A percentile compares a stretch with the other conserved stretches of the same genome.
These are phyloP conservation scores for Colletotrichum tropicicola DNA, from an alignment of 2,329 filamentous ascomycete genomes.

Conservation along the genomic window DNA sequence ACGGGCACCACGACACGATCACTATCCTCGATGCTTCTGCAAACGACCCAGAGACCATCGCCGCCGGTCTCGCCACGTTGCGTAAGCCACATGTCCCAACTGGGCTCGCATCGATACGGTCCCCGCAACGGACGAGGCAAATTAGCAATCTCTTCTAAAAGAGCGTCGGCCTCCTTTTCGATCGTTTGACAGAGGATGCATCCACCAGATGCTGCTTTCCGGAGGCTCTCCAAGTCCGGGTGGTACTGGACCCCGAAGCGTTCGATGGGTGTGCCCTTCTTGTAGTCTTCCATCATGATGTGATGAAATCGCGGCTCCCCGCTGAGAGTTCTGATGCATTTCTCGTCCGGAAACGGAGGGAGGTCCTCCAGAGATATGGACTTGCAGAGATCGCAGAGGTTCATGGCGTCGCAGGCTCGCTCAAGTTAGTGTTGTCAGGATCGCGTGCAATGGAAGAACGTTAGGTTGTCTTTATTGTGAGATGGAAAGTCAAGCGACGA, in stretches of 20 bases:
- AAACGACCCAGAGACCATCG: constrained; percentile 18
- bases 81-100: constrained; percentile 22
- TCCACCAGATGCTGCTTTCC: not conserved
- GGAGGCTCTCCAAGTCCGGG: not conserved
- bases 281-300: not conserved
- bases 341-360: constrained; percentile 7
- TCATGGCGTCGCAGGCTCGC: not conserved
- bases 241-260: constrained; percentile 8
- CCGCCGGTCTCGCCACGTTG: not conserved
- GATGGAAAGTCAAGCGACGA: no score
- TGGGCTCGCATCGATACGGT: not conserved
- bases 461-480: no score
- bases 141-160: constrained; percentile 1
- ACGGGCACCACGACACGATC: not conserved
- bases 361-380: constrained; percentile 8
- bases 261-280: not conserved
- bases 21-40: not conserved
- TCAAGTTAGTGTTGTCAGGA: no score
- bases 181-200: constrained; percentile 6
- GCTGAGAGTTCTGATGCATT: not conserved
- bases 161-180: not conserved
- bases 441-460: no score
- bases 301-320: not conserved
- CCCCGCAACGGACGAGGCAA: not conserved
- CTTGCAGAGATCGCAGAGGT: not conserved